Base-by-base conservation (phyloP, 257 asterid species). In the Rubia yunnanensis region DNA sequence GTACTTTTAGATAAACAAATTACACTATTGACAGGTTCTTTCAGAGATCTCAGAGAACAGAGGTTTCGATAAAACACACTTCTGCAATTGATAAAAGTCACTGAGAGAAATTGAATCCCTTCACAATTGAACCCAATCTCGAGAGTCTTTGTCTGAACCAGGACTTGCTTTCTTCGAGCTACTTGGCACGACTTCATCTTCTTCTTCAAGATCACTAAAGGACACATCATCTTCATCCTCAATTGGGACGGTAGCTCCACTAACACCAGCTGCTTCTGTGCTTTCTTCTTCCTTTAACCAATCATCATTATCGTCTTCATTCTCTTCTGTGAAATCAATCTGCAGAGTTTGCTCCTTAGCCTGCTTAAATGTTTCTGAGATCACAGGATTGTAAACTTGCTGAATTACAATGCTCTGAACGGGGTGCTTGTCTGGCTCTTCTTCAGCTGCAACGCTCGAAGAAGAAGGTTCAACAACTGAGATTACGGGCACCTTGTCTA, bases 251-350 rank as follows among this genome's bases (percentile, higher is more conserved):
- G 76, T 60, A 65, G 84, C 72, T 66, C 83, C 82, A 73, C 68
- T 69, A 31, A 69, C 50, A 28, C 71, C 80, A 28, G 75, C 79
- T 26, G 54, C 67, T 69, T 81, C 99, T 2, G 81, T 38, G 69
- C 70, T 70, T 73, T 91, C 97, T 78, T 94, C 99, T 79, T 86
- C 99, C 82, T 86, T 84, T 63, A 94, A 77, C 99, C 99, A 94
- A 77, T 86, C 99, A 77, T 90, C 99, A 44, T 72, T 87, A 66
- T 88, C 96, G 57, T 94, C 92, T 36, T 88, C 94, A 32, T 77
- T 81, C 57, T 76, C 87, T 36, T 44, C 80, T 13, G 41, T 39
- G 52, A 83, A 52, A 69, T 46, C 76, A 38, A 82, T 48, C 23
- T 65, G 75, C 32, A 17, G 10, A 59, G 62, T 53, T 65, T 77